phyloP scores from a whole-genome alignment of 2,329 filamentous ascomycete species.

The Cylindrodendrum hubeiense region DNA sequence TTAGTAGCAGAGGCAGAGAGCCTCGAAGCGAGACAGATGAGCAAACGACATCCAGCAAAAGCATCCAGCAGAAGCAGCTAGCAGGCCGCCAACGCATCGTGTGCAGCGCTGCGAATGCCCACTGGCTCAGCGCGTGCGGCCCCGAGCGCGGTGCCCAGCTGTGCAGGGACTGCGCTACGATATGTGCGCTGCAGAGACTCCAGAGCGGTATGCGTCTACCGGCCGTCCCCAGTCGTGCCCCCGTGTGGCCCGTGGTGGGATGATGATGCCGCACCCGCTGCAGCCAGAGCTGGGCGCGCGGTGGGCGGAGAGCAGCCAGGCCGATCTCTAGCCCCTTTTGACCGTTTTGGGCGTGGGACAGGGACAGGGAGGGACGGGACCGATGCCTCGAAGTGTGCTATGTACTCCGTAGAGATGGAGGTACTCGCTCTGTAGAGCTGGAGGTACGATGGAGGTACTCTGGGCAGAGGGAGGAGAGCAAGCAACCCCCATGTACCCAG shows the following conservation, averaged over 20 bases:
- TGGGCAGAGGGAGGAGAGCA: too few relatives aligned
- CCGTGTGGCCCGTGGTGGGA: neutral
- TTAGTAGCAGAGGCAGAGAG: too few relatives aligned
- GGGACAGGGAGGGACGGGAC: slow-evolving; percentile 21
- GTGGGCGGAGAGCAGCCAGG: neutral
- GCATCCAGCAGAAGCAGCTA: neutral
- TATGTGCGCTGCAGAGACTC: neutral
- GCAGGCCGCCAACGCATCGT: neutral
- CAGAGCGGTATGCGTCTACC: neutral
- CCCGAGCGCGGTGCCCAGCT: neutral
- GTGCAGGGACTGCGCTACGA: neutral
- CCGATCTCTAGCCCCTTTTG: slow-evolving; percentile 19
- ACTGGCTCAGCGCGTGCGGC: neutral
- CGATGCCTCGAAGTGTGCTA: slow-evolving; percentile 9
- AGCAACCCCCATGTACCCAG: too few relatives aligned
- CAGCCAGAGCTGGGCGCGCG: neutral
- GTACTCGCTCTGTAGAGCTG: too few relatives aligned
- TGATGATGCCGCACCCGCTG: neutral
- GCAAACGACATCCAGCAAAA: neutral
- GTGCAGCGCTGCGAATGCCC: neutral
- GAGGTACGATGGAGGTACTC: too few relatives aligned
- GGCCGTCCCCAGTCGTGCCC: neutral
- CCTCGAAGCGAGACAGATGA: neutral
- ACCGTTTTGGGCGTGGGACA: slow-evolving; percentile 8
- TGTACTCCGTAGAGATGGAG: neutral